Percentiles rank a stretch among this genome's conserved stretches.
Conservation (phyloP, 1,139 yeast genomes). For the Yamadazyma trypodendri region DNA sequence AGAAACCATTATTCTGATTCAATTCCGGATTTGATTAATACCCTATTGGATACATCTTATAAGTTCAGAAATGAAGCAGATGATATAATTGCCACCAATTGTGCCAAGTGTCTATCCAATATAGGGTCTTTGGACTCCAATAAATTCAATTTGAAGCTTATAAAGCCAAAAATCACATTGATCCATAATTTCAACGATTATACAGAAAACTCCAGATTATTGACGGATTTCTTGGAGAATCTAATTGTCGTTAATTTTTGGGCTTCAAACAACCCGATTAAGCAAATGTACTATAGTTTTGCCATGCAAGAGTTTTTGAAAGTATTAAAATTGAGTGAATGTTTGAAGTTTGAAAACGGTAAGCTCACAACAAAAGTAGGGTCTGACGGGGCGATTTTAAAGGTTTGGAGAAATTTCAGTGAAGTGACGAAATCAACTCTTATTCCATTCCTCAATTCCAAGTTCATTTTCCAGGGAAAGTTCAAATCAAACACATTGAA, state of each 20-base stretch:
- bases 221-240: slow-evolving; percentile 64
- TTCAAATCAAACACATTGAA: slow-evolving; percentile 36
- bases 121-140: slow-evolving; percentile 80
- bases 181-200: slow-evolving; percentile 61
- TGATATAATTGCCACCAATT: slow-evolving; percentile 50
- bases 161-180: slow-evolving; percentile 46
- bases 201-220: slow-evolving; percentile 63
- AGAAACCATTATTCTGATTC: slow-evolving; percentile 18
- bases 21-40: slow-evolving; percentile 48
- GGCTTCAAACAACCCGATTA: slow-evolving; percentile 85
- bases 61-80: slow-evolving; percentile 53
- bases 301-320: slow-evolving; percentile 86
- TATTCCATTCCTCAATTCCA: slow-evolving; percentile 72
- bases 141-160: slow-evolving; percentile 50
- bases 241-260: slow-evolving; percentile 78
- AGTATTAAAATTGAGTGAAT: slow-evolving; percentile 48
- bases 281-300: slow-evolving; percentile 81
- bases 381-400: slow-evolving; percentile 20
- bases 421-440: slow-evolving; percentile 73
- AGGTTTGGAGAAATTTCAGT: slow-evolving; percentile 63
- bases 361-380: slow-evolving; percentile 17
- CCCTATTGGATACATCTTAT: slow-evolving; percentile 59
- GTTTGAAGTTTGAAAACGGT: slow-evolving; percentile 27
- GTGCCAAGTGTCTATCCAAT: slow-evolving; percentile 70
- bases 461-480: slow-evolving; percentile 51